Percentiles rank a stretch among this genome's conserved stretches.
phyloP scores from a whole-genome alignment of 2,329 filamentous ascomycete species.

The Eutypa lata region DNA sequence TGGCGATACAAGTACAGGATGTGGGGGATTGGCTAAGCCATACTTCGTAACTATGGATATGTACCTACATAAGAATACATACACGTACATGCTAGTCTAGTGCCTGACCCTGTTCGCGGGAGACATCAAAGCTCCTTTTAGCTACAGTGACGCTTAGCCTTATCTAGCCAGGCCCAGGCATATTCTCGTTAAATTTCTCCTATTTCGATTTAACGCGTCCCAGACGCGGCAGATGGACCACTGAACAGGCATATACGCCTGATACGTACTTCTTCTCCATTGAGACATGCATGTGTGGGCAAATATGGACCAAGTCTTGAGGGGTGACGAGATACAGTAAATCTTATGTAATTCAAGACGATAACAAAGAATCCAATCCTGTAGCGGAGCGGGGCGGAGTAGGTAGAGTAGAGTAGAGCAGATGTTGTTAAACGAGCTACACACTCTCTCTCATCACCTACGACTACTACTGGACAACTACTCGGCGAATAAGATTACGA shows the following conservation, averaged over 20 bases:
- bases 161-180: background rate
- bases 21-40: no score
- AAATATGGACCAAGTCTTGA: no score
- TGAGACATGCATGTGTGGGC: no score
- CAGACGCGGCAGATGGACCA: background rate
- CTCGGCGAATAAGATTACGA: background rate
- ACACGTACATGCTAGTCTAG: background rate
- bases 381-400: no score
- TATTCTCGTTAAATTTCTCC: background rate
- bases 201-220: background rate
- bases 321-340: no score
- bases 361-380: no score
- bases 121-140: background rate
- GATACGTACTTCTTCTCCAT: background rate
- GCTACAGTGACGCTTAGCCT: background rate
- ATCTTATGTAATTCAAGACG: no score
- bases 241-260: background rate
- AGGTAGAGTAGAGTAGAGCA: no score
- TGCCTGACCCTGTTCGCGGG: background rate
- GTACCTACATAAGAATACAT: no score
- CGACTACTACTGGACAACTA: background rate
- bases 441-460: no score
- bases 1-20: background rate
- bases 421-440: no score
- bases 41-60: no score